Percentiles rank a stretch among this genome's conserved stretches.
Conservation (phyloP, 495 filamentous ascomycete species). For the Wilcoxina mikolae region DNA sequence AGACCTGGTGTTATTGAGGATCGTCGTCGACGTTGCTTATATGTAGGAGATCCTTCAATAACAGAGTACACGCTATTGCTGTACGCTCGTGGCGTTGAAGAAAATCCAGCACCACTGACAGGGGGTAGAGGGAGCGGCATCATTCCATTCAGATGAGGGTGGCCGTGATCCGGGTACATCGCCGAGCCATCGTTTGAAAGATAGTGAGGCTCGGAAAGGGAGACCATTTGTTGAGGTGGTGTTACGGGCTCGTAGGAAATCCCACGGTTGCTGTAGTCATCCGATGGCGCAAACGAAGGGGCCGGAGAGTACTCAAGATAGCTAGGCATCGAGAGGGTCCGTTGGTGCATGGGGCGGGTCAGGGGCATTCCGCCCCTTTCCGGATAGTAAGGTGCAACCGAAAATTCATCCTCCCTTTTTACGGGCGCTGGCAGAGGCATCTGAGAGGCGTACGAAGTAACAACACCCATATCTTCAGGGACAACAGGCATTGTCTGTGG, state of each 20-base stretch:
- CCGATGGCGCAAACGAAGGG: conserved; percentile 91
- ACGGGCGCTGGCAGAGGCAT: conserved; percentile 33
- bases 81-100: conserved; percentile 50
- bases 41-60: conserved; percentile 93
- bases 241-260: conserved; percentile 94
- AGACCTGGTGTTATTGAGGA: conserved; percentile 75
- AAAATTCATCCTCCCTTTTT: conserved; percentile 25
- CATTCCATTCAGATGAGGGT: conserved; percentile 39
- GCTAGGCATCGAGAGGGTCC: conserved; percentile 91
- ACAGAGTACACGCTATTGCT: conserved; percentile 79
- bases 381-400: conserved; percentile 23
- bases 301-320: conserved; percentile 97
- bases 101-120: conserved; percentile 62
- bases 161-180: conserved; percentile 69
- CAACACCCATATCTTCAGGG: conserved; percentile 60
- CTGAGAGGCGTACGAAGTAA: conserved; percentile 60
- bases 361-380: conserved; percentile 26
- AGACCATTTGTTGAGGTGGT: conserved; percentile 74
- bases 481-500: conserved; percentile 63
- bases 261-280: conserved; percentile 92
- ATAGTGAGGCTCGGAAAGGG: conserved; percentile 76
- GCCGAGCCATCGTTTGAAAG: conserved; percentile 87
- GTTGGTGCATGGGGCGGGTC: conserved; percentile 48
- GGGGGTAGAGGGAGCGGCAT: conserved; percentile 74
- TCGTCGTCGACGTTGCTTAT: conserved; percentile 88